Evolutionary conservation across 371 early-diverging fungal genomes (phyloP).

Genomic region (Mortierella sp.): DNA sequence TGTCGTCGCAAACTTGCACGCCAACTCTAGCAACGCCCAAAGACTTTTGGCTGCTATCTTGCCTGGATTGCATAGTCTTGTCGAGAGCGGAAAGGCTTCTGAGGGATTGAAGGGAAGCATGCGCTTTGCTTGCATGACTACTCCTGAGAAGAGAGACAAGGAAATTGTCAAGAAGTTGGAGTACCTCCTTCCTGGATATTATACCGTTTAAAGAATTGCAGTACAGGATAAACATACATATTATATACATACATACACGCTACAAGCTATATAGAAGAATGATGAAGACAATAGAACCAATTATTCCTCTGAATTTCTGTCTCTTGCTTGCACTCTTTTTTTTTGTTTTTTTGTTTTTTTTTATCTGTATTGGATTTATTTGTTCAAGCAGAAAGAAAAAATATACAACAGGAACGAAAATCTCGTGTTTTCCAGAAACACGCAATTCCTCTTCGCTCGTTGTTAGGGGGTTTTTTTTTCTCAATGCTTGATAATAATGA

Average conservation of each 20-base stretch:
- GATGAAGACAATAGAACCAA: neutral
- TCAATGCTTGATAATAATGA: too few species aligned
- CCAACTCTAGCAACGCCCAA: conserved; percentile 89
- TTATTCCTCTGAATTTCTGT: neutral
- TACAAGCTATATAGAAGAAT: neutral
- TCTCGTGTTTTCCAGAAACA: conserved; percentile 26
- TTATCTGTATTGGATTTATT: neutral
- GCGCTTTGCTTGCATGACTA: conserved; percentile 83
- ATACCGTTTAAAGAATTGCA: conserved; percentile 25
- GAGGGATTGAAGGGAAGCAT: conserved; percentile 78
- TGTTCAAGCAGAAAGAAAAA: conserved; percentile 37
- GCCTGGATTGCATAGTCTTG: conserved; percentile 78
- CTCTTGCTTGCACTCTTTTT: too few species aligned
- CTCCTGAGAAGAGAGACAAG: conserved; percentile 76
- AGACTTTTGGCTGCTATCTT: conserved; percentile 82
- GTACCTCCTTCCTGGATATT: conserved; percentile 88
- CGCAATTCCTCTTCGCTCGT: neutral
- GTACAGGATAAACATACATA: too few species aligned
- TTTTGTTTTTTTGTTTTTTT: neutral
- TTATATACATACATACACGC: neutral
- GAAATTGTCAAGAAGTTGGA: conserved; percentile 81
- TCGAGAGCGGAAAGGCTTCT: conserved; percentile 60
- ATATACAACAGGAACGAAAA: conserved; percentile 74
- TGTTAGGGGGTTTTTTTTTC: too few species aligned
- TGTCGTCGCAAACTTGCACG: conserved; percentile 91